Percentiles rank a stretch among this genome's conserved stretches.
Evolutionary conservation across 2,329 filamentous ascomycete species (phyloP).

Genomic region (Neoscytalidium dimidiatum): DNA sequence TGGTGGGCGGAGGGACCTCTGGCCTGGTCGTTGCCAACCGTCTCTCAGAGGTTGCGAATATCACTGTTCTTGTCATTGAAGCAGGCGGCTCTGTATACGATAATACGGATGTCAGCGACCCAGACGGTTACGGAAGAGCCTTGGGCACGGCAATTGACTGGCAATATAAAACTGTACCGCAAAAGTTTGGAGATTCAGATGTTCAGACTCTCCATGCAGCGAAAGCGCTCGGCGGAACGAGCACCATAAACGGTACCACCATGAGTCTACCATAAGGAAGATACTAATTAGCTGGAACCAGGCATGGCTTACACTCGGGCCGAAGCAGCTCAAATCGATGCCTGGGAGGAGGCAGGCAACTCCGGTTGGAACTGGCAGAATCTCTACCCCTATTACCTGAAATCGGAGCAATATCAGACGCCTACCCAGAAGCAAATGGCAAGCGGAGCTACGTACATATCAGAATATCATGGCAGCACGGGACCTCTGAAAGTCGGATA

Average conservation of each 20-base stretch:
- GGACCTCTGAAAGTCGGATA: slow-evolving; percentile 26
- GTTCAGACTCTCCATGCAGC: slow-evolving; percentile 33
- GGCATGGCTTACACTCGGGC: slow-evolving; percentile 38
- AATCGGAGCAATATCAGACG: slow-evolving; percentile 38
- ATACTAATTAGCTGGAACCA: slow-evolving; percentile 18
- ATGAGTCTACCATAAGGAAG: background rate
- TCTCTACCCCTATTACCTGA: slow-evolving; percentile 38
- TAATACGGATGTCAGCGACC: slow-evolving; percentile 33
- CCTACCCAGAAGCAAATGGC: slow-evolving; percentile 26
- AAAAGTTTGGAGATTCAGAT: slow-evolving; percentile 35
- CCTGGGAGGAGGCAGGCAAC: slow-evolving; percentile 44
- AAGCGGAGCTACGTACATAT: slow-evolving; percentile 29
- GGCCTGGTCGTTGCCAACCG: slow-evolving; percentile 54
- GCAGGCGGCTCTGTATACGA: slow-evolving; percentile 29
- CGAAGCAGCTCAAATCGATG: slow-evolving; percentile 37
- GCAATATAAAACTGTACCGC: slow-evolving; percentile 41
- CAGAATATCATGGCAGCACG: slow-evolving; percentile 25
- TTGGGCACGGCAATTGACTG: slow-evolving; percentile 40
- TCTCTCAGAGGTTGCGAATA: slow-evolving; percentile 53
- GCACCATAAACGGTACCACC: slow-evolving; percentile 43
- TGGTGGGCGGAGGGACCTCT: slow-evolving; percentile 46
- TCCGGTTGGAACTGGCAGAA: slow-evolving; percentile 39
- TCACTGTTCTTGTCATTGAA: slow-evolving; percentile 38
- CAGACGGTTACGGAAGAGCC: slow-evolving; percentile 26
- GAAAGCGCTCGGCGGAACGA: slow-evolving; percentile 46